Evolutionary conservation across 106 monocot species (phyloP).

Genomic region (Amphibolis antarctica): DNA sequence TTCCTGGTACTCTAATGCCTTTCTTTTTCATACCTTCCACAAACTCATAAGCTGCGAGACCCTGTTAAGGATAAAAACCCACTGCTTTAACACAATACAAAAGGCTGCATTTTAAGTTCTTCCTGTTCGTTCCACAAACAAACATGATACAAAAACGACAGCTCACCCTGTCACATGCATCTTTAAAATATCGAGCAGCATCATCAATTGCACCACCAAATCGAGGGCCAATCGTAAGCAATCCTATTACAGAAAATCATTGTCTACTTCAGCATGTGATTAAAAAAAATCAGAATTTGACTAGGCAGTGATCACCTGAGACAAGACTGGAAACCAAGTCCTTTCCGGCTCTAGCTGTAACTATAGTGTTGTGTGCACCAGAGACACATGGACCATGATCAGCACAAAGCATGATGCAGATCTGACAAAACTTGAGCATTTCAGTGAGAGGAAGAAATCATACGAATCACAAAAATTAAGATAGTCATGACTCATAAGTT

Average conservation of each 20-base stretch:
- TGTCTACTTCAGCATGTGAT: neutral
- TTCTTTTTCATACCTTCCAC: slow-evolving; percentile 99
- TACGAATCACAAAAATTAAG: neutral
- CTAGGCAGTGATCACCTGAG: slow-evolving; percentile 41
- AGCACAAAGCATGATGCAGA: slow-evolving; percentile 95
- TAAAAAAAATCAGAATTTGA: neutral
- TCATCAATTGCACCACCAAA: slow-evolving; percentile 99
- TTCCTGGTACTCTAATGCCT: slow-evolving; percentile 95
- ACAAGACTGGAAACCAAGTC: slow-evolving; percentile 94
- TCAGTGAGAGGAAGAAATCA: neutral
- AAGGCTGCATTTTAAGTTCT: no score
- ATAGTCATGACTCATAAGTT: neutral
- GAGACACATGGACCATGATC: slow-evolving; percentile 99
- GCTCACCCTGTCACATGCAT: slow-evolving; percentile 80
- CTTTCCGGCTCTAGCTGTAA: slow-evolving; percentile 95
- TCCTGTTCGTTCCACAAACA: no score
- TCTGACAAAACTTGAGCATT: slow-evolving; percentile 24
- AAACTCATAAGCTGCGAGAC: slow-evolving; percentile 86
- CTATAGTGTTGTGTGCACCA: slow-evolving; percentile 93
- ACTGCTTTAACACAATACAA: neutral
- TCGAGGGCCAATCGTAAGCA: slow-evolving; percentile 95
- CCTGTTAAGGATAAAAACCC: slow-evolving; percentile 23
- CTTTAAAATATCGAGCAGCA: slow-evolving; percentile 96
- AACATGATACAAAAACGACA: neutral
- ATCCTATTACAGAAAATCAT: slow-evolving; percentile 35